These are phyloP conservation scores for Curvularia sp. DNA, from an alignment of 2,329 filamentous ascomycete genomes.

Conservation along the genomic window DNA sequence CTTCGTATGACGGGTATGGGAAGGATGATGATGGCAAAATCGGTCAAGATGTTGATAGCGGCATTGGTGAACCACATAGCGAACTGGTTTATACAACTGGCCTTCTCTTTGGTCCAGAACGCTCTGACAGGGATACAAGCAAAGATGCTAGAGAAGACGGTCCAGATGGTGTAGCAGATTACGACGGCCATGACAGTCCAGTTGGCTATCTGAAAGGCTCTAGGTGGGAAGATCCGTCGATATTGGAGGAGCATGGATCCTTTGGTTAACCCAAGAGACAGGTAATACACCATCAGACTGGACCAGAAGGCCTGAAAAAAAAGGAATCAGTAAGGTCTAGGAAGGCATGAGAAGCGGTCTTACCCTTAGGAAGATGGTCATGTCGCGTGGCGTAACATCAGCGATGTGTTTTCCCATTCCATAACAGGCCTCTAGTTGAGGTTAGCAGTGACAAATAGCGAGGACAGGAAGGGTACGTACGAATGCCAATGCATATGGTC, in stretches of 20 bases:
- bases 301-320: constrained; percentile 41
- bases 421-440: constrained; percentile 33
- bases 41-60: constrained; percentile 42
- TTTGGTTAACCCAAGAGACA: constrained; percentile 45
- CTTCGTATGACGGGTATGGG: constrained; percentile 46
- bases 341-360: background rate
- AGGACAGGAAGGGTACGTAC: constrained; percentile 23
- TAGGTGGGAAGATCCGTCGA: constrained; percentile 40
- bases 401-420: constrained; percentile 40
- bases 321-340: constrained; percentile 1
- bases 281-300: constrained; percentile 43
- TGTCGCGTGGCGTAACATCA: constrained; percentile 22
- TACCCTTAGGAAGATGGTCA: constrained; percentile 37
- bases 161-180: constrained; percentile 38
- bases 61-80: constrained; percentile 39
- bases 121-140: constrained; percentile 42
- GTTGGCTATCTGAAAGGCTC: constrained; percentile 35
- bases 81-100: constrained; percentile 42
- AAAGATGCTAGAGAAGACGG: constrained; percentile 43
- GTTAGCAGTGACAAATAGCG: constrained; percentile 15
- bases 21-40: constrained; percentile 44
- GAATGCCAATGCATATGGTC: constrained; percentile 38
- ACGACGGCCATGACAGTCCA: constrained; percentile 37
- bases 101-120: constrained; percentile 43
- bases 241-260: constrained; percentile 46